Evolutionary conservation across 2,329 filamentous ascomycete species (phyloP), one percentile per base, ranked within the genome.

Genomic region (Alternaria metachromatica): DNA sequence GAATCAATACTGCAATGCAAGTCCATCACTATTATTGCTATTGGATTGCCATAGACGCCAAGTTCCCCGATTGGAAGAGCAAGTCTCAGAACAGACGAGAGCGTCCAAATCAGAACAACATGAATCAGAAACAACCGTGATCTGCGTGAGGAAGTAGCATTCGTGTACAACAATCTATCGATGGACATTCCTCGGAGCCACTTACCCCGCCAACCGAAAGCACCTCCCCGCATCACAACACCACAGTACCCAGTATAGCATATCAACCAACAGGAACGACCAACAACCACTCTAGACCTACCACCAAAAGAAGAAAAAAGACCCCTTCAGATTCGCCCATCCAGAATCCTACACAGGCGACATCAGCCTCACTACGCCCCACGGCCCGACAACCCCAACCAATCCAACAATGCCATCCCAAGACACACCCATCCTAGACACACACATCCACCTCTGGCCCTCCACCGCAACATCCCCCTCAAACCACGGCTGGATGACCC

Each of bases 391-490:
- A 7, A 55, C 25, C 8, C 23, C 53, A n/a, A 28, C 18, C 53
- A 26, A 55, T 57, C 25, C 28, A 28, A 21, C 45, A 45, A 77
- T 79, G 77, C 48, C 74, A 13, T 65, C 69, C 4, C 66, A 62
- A 44, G 67, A 66, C 26, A 90, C 3, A 41, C 37, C 37, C 37
- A 41, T 97, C 76, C 88, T 97, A 80, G 94, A 97, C 84, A 91
- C 93, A 43, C 95, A 97, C 84, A 91, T 97, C 81, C 94, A 97
- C 82, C 89, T 97, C 75, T 97, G 89, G 84, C 92, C 93, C 48
- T 80, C 84, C 49, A 86, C 87, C 57, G 91, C 82, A 50, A 77
- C 78, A 3, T 79, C 95, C 72, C 76, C 91, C 56, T 76, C 85
- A 58, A 86, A 87, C 43, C 87, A 96, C 66, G 82, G 87, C 62